Evolutionary conservation across 1,284 basidiomycete genomes (phyloP), one percentile per base, ranked within the genome.

Genomic region (Vanrija pseudolonga): DNA sequence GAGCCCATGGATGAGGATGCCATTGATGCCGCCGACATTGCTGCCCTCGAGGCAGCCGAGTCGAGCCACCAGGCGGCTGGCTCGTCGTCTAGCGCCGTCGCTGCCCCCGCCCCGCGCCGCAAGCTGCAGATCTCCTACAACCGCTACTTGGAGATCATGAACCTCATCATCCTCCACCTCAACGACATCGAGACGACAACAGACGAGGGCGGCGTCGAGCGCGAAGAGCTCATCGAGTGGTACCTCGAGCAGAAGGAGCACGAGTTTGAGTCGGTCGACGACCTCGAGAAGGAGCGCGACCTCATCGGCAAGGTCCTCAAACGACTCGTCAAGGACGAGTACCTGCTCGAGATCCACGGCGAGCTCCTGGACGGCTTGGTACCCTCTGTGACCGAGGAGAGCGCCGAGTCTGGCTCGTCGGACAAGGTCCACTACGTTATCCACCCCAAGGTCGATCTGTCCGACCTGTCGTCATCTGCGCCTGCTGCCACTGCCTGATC

Each of bases 221-320:
- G 86, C 47, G 89, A 94, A 60, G 92, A 94, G 68, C 81, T 99
- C 44, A 87, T 96, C 57, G 90, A 96, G 73, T 96, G 93, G 93
- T 98, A 98, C 73, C 82, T 98, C 50, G 93, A 98, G 78, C 79
- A 84, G 59, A 87, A 84, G 73, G 96, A 98, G 76, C 80, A 82
- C 36, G 87, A 92, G 61, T 80, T 98, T 45, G 84, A 88, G 59
- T 85, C 87, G 46, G 82, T 92, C 15, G 91, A 94, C 52, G 88
- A 95, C 69, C 78, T 96, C n/a, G 91, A 97, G 65, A 86, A 89
- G 63, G 90, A 98, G 78, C 88, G 86, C 65, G 88, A 90, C 72
- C 79, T 98, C 55, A 85, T 98, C 60, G 84, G 82, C 44, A 98
- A 98, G 78, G 87, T 96, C 67, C 74, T 98, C 59, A 84, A 80